A percentile compares a stretch with the other conserved stretches of the same genome.
Conservation (phyloP, 2,329 filamentous ascomycete genomes). For the Trichoderma simmonsii region DNA sequence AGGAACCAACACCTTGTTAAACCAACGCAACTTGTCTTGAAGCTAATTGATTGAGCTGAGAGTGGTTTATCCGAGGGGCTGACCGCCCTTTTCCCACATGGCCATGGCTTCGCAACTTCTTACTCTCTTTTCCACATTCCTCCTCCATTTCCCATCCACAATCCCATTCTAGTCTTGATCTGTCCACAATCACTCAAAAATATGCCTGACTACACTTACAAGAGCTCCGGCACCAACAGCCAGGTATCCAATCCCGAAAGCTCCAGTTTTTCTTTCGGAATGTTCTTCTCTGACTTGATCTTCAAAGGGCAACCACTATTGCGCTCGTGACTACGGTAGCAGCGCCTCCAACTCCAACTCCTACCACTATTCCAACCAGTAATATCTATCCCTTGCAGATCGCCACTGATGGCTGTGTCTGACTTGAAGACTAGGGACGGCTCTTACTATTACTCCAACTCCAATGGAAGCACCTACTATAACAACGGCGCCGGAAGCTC, state of each 20-base stretch:
- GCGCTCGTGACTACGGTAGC: slow-evolving; percentile 60
- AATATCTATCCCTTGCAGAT: slow-evolving; percentile 24
- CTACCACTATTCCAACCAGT: slow-evolving; percentile 67
- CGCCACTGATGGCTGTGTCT: background rate
- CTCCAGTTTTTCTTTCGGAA: background rate
- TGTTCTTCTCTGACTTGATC: background rate
- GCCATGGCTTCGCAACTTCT: background rate
- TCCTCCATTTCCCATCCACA: background rate
- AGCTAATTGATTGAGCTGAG: background rate
- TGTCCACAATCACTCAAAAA: background rate
- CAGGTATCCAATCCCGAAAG: slow-evolving; percentile 43
- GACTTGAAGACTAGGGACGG: slow-evolving; percentile 45
- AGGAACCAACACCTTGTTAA: background rate
- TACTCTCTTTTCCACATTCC: background rate
- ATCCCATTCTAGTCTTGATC: background rate
- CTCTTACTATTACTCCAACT: slow-evolving; percentile 72
- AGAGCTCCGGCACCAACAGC: slow-evolving; percentile 58
- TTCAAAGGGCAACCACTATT: slow-evolving; percentile 64
- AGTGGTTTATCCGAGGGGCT: background rate
- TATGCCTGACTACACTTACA: slow-evolving; percentile 39
- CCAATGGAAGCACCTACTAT: slow-evolving; percentile 66
- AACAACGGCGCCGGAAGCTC: slow-evolving; percentile 57
- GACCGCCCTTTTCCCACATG: background rate
- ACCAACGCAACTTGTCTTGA: background rate
- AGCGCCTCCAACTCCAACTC: slow-evolving; percentile 54